A percentile compares a stretch with the other conserved stretches of the same genome.
phyloP scores from a whole-genome alignment of 2,329 filamentous ascomycete species.

The Helminthosporium solani region DNA sequence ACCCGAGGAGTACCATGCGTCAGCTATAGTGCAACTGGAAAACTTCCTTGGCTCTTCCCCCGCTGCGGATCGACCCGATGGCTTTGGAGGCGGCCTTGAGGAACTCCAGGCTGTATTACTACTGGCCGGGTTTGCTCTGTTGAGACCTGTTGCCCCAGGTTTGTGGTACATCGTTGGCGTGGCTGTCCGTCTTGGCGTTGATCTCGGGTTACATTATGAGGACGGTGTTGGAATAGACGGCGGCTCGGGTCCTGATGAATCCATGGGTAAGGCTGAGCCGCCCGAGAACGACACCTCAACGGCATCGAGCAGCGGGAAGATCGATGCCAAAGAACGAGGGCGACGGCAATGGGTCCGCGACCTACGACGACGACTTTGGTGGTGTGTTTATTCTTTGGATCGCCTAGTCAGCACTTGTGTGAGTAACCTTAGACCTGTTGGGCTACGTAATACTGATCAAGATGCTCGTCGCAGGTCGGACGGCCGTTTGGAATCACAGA shows the following conservation, averaged over 20 bases:
- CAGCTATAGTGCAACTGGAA: conserved; percentile 88
- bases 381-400: conserved; percentile 95
- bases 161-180: conserved; percentile 98
- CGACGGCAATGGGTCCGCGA: conserved; percentile 83
- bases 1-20: conserved; percentile 94
- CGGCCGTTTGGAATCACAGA: conserved; percentile 94
- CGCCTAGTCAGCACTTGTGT: conserved; percentile 94
- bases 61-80: conserved; percentile 55
- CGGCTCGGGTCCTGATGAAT: conserved; percentile 40
- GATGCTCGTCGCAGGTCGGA: conserved; percentile 47
- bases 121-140: conserved; percentile 84
- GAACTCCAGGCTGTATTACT: conserved; percentile 91
- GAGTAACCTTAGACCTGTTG: not conserved
- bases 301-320: conserved; percentile 27
- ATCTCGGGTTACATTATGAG: conserved; percentile 89
- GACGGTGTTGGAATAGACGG: conserved; percentile 70
- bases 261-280: conserved; percentile 22
- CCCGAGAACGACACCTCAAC: conserved; percentile 36
- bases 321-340: conserved; percentile 60
- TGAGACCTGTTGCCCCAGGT: conserved; percentile 88
- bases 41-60: conserved; percentile 72
- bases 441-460: not conserved
- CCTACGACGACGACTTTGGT: conserved; percentile 84
- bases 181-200: conserved; percentile 83
- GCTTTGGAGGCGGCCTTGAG: conserved; percentile 84